Evolutionary conservation across 306 rosid species (phyloP), one percentile per base, ranked within the genome.

Genomic region (Crotalaria pallida): DNA sequence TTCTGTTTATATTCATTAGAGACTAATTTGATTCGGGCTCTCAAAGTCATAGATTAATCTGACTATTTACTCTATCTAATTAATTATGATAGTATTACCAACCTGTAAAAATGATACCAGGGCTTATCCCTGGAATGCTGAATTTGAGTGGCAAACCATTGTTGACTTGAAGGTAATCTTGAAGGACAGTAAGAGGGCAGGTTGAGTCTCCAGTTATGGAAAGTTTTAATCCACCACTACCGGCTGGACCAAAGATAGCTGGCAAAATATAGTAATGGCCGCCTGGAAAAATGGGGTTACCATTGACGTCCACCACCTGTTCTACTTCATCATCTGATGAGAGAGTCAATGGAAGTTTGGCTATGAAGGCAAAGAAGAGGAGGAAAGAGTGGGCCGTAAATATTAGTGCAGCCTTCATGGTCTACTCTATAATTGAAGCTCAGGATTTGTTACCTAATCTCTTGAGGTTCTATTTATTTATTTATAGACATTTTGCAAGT

Each of bases 211-310:
- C 43, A 5, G 62, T 73, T 17, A 6, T 13, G 63, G 1, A 21
- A 0, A 36, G 62, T 15, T 0, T 34, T 1, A 73, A 1, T 16
- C 77, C 77, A 10, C 77, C 77, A 11, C 77, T 70, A 11, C 77
- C 77, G 0, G 62, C 6, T 10, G 70, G 19, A 5, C 44, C 77
- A 0, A 10, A 0, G 1, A 23, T 36, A 1, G 51, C n/a, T 3
- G 77, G 69, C 4, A 49, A 0, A 1, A 73, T 48, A 33, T 34
- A 61, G 53, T 73, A 73, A 15, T 3, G 1, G 10, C 21, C 1
- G 36, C 77, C 70, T 0, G 70, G 53, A 27, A 50, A 49, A 21
- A 73, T 22, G 10, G 77, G 63, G 13, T 73, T 11, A 5, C 53
- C 31, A 5, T 9, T 6, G 17, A 2, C 0, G 70, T 73, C 77